A percentile compares a stretch with the other conserved stretches of the same genome.
Evolutionary conservation across 2,329 filamentous ascomycete species (phyloP).

Genomic region (Amylocarpus encephaloides): DNA sequence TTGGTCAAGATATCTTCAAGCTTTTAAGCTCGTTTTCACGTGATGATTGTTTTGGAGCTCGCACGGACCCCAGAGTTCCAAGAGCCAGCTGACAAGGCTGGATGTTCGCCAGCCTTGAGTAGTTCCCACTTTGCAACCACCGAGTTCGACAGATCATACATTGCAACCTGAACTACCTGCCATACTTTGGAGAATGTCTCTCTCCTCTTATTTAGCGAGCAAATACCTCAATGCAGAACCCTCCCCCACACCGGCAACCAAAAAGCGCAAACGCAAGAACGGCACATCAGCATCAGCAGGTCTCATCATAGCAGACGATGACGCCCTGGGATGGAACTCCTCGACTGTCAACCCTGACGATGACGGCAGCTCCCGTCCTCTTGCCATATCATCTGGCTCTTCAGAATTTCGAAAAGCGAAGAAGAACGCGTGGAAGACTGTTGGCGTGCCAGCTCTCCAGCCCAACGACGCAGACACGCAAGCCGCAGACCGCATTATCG

Average conservation of each 20-base stretch:
- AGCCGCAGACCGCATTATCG: constrained; percentile 73
- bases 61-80: no score
- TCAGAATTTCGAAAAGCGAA: constrained; percentile 68
- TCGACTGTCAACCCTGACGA: constrained; percentile 42
- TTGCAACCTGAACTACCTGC: no score
- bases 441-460: constrained; percentile 43
- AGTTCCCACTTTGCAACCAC: no score
- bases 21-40: no score
- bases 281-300: constrained; percentile 38
- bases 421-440: constrained; percentile 72
- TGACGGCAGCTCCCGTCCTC: constrained; percentile 45
- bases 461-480: constrained; percentile 42
- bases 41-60: no score
- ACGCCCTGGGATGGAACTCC: constrained; percentile 36
- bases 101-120: no score
- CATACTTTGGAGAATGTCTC: constrained; percentile 40
- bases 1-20: no score
- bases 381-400: constrained; percentile 41
- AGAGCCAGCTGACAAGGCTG: no score
- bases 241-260: constrained; percentile 48
- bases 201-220: constrained; percentile 82
- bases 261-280: constrained; percentile 60
- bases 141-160: no score
- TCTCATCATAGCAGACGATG: constrained; percentile 61
- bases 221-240: constrained; percentile 75